Evolutionary conservation across 2,329 filamentous ascomycete species (phyloP), one percentile per base, ranked within the genome.

Genomic region (Ascochyta viciae-villosae): DNA sequence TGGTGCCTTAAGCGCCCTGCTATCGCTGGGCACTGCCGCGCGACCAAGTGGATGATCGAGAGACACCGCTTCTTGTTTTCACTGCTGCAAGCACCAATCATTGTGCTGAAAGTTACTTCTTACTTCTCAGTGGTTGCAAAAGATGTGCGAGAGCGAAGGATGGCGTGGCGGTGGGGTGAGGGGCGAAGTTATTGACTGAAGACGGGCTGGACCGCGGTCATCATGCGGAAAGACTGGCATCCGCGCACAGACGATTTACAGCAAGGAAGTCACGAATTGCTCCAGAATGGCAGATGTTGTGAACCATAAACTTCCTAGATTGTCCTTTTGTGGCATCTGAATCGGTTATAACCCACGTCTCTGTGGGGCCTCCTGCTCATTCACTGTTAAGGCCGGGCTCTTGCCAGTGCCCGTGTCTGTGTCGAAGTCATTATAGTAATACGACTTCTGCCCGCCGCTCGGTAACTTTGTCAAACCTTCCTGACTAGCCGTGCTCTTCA

Each of bases 401-500:
- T 50, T 58, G 33, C 55, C 39, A 15, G 19, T 16, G 13, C 31
- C 48, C 4, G 54, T 35, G 12, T 61, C 51, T 4, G 53, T 43
- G 4, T 59, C 58, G 29, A 63, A 66, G 6, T 49, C 54, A 5
- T 55, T 61, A 23, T 60, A 62, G 16, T 52, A 61, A 26, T 51
- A 51, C 19, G 41, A 15, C 16, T 50, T 54, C 4, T 49, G 51
- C 34, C 56, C 62, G 15, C 50, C 48, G 24, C 46, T 60, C 13
- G 37, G 37, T 2, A 47, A 24, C 27, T 61, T 60, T 13, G 64
- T 68, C 54, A 72, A 47, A 0, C 57, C 63, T 16, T 68, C 60
- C 7, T 66, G 61, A 40, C 68, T 72, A 3, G 41, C 58, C 3
- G 54, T 58, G 19, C 67, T 71, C 43, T 65, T 70, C 26, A 62